Percentiles rank a stretch among this genome's conserved stretches.
These are phyloP conservation scores for Nevesoporus exiguus DNA, from an alignment of 768 basidiomycete genomes.

Conservation along the genomic window DNA sequence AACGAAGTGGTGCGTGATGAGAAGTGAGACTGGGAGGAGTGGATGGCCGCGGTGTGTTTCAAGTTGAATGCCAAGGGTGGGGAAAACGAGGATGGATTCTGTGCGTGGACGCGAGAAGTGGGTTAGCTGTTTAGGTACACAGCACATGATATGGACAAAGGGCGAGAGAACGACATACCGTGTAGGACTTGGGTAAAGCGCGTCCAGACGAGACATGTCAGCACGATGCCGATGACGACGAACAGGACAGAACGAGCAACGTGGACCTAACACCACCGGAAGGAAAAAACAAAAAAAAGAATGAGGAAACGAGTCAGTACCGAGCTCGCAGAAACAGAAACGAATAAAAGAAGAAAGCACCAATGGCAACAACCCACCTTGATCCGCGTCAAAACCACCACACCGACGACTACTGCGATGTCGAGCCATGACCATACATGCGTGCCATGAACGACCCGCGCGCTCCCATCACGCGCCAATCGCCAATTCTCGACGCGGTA, in stretches of 20 bases:
- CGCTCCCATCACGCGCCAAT: conserved; percentile 40
- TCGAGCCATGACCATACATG: conserved; percentile 37
- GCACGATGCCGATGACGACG: conserved; percentile 8
- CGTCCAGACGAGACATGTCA: conserved; percentile 29
- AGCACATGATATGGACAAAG: no score
- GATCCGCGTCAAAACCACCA: neutral
- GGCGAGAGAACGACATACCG: conserved; percentile 33
- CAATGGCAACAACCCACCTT: neutral
- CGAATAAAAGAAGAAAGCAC: no score
- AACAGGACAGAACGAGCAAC: neutral
- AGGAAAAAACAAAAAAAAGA: no score
- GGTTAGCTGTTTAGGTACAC: no score
- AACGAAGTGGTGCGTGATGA: conserved; percentile 52
- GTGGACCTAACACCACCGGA: neutral
- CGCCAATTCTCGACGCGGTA: conserved; percentile 58
- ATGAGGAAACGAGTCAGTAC: neutral
- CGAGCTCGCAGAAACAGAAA: no score
- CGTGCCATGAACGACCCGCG: conserved; percentile 31
- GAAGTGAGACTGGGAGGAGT: conserved; percentile 24
- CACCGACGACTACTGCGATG: conserved; percentile 24
- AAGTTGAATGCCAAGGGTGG: conserved; percentile 64
- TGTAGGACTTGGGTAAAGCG: conserved; percentile 46
- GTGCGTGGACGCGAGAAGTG: neutral
- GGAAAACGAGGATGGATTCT: conserved; percentile 49
- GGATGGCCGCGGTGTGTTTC: conserved; percentile 65